Conservation (phyloP, 1,139 yeast species). For the Sugiyamaella paludigena region DNA sequence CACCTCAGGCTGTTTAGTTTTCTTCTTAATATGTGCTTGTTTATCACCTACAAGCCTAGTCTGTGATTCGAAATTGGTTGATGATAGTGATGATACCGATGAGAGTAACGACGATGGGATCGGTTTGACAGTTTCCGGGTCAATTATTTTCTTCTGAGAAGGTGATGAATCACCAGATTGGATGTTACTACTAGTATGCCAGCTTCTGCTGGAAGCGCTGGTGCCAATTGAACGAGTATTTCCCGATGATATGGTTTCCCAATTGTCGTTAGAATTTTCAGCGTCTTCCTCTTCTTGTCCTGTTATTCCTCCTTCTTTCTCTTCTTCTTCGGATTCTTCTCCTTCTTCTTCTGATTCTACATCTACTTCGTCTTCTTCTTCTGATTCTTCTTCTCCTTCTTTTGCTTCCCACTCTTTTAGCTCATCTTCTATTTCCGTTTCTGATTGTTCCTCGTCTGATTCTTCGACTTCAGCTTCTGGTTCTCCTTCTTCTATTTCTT, state of each 20-base stretch:
- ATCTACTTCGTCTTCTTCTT: neutral
- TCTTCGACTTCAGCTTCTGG: neutral
- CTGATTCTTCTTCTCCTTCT: neutral
- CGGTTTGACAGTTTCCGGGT: no score
- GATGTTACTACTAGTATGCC: conserved; percentile 7
- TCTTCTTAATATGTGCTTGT: no score
- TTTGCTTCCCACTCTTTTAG: neutral
- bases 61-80: no score
- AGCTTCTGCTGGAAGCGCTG: conserved; percentile 3
- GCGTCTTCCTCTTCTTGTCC: neutral
- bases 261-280: neutral
- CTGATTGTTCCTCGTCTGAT: neutral
- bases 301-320: neutral
- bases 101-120: no score
- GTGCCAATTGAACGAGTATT: neutral
- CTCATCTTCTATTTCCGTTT: neutral
- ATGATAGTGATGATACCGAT: no score
- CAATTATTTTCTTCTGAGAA: no score
- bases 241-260: neutral
- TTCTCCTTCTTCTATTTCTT: neutral
- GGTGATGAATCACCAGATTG: neutral
- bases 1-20: no score
- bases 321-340: neutral
- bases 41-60: no score
- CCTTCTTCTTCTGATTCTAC: neutral